phyloP scores from a whole-genome alignment of 306 rosid species.

The Hylodesmum podocarpum region DNA sequence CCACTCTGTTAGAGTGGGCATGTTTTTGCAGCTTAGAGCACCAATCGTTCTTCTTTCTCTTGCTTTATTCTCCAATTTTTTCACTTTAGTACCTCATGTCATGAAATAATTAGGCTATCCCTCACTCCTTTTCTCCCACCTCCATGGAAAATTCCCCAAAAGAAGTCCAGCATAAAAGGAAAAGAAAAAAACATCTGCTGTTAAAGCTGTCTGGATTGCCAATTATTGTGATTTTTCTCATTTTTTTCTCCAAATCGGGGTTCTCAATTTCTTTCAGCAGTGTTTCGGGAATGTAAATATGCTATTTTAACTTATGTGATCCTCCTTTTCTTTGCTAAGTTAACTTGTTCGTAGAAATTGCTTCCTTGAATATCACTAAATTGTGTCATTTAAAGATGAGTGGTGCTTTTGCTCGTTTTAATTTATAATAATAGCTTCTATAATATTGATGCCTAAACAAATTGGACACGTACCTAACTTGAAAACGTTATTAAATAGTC shows the following conservation, averaged over 20 bases:
- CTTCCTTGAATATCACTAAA: conserved; percentile 19
- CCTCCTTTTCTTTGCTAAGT: not conserved
- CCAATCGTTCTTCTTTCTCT: not conserved
- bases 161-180: not conserved
- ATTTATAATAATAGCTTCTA: not conserved
- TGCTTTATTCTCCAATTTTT: not conserved
- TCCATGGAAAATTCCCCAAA: not conserved
- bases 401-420: not conserved
- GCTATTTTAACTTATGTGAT: not conserved
- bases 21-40: conserved; percentile 28
- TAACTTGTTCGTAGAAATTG: not conserved
- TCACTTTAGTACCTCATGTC: conserved; percentile 9
- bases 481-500: too few species aligned
- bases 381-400: not conserved
- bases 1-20: conserved; percentile 22
- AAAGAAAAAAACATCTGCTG: not conserved
- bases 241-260: not conserved
- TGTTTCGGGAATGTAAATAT: conserved; percentile 40
- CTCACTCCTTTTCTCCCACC: not conserved
- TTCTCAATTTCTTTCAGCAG: not conserved
- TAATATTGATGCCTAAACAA: not conserved
- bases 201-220: conserved; percentile 30
- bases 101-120: conserved; percentile 17
- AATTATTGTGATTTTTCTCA: not conserved
- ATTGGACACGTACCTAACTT: not conserved